Percentiles rank a stretch among this genome's conserved stretches.
Conservation (phyloP, 2,329 filamentous ascomycete genomes). For the Gnomoniopsis smithogilvyi region DNA sequence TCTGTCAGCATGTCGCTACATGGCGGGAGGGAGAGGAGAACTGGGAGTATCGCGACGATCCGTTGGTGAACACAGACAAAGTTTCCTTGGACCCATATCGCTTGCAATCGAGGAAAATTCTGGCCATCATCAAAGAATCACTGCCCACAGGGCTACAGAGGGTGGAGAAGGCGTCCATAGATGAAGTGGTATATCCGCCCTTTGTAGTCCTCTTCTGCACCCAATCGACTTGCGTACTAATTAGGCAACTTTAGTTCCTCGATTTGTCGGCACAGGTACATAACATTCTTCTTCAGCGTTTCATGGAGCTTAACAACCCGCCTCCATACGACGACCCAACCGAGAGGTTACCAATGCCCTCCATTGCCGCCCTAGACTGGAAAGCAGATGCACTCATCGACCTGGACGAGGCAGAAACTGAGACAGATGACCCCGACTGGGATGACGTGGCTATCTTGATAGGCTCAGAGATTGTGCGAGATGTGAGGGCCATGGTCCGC, state of each 20-base stretch:
- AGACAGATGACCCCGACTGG: constrained; percentile 87
- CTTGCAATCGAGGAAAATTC: constrained; percentile 76
- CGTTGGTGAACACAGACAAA: constrained; percentile 79
- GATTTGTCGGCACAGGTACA: constrained; percentile 87
- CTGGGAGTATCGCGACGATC: constrained; percentile 88
- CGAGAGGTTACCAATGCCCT: constrained; percentile 69
- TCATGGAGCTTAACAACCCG: constrained; percentile 65
- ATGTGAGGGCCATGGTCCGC: constrained; percentile 66
- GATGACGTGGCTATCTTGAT: constrained; percentile 87
- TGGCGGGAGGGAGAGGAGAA: constrained; percentile 89
- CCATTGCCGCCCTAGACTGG: constrained; percentile 74
- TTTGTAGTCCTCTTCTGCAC: background rate
- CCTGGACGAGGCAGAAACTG: constrained; percentile 67
- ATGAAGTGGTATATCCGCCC: constrained; percentile 63
- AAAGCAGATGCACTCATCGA: constrained; percentile 77
- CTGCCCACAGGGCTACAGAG: constrained; percentile 64
- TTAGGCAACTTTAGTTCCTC: constrained; percentile 53
- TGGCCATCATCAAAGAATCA: constrained; percentile 72
- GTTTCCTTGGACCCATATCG: constrained; percentile 93
- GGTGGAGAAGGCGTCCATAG: constrained; percentile 91
- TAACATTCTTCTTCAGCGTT: constrained; percentile 68
- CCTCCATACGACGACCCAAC: constrained; percentile 71
- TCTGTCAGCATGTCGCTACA: constrained; percentile 89
- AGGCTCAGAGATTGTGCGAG: constrained; percentile 82
- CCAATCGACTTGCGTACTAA: background rate